Percentiles rank a stretch among this genome's conserved stretches.
Evolutionary conservation across 257 asterid genomes (phyloP).

Genomic region (Jaltomata sinuosa): DNA sequence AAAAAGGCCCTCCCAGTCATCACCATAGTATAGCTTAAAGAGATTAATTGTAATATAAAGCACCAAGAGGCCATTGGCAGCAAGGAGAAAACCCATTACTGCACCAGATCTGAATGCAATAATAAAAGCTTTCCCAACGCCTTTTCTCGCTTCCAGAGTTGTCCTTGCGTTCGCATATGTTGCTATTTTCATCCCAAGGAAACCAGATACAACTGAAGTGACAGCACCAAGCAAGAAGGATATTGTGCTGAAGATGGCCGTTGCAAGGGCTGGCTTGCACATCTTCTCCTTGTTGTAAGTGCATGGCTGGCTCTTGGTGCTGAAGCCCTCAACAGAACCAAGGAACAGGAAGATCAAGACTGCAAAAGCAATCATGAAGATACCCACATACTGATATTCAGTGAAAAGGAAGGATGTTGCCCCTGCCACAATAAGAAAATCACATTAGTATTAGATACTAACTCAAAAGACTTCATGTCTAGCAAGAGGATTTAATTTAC

Average conservation of each 20-base stretch:
- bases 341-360: not conserved
- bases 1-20: slow-evolving; percentile 90
- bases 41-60: slow-evolving; percentile 65
- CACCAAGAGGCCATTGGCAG: slow-evolving; percentile 57
- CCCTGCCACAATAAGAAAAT: slow-evolving; percentile 33
- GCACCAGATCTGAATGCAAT: slow-evolving; percentile 25
- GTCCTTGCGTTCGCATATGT: not conserved
- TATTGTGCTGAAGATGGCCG: not conserved
- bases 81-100: not conserved
- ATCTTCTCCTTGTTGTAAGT: slow-evolving; percentile 16
- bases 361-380: slow-evolving; percentile 1
- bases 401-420: slow-evolving; percentile 82
- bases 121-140: slow-evolving; percentile 29
- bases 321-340: slow-evolving; percentile 40
- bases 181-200: not conserved
- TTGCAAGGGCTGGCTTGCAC: slow-evolving; percentile 35
- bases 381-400: slow-evolving; percentile 22
- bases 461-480: not conserved
- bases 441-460: not conserved
- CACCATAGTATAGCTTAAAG: slow-evolving; percentile 77
- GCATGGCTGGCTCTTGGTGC: slow-evolving; percentile 34
- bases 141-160: not conserved
- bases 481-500: not conserved
- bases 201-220: slow-evolving; percentile 1
- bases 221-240: not conserved